A percentile compares a stretch with the other conserved stretches of the same genome.
These are phyloP conservation scores for Aspergillus ruber DNA, from an alignment of 2,329 filamentous ascomycete genomes.

Conservation along the genomic window DNA sequence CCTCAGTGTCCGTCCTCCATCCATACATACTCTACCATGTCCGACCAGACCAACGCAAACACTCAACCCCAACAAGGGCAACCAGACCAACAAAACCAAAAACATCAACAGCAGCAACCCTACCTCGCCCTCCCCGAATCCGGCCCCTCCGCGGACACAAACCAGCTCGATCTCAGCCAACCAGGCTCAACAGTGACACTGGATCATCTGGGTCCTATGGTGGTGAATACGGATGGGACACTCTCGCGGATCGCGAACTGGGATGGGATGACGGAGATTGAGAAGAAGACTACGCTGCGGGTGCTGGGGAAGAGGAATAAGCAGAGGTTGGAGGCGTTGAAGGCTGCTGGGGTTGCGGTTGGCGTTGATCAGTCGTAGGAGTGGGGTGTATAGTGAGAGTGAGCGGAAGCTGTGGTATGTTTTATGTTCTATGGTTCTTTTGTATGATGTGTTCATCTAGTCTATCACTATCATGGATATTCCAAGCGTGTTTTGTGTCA, in stretches of 20 bases:
- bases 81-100: slow-evolving; percentile 6
- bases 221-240: slow-evolving; percentile 67
- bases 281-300: slow-evolving; percentile 60
- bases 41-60: slow-evolving; percentile 4
- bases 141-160: slow-evolving; percentile 64
- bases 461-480: not conserved
- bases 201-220: slow-evolving; percentile 64
- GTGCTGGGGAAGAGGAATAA: slow-evolving; percentile 65
- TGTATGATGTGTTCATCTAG: not conserved
- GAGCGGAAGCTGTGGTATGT: no score
- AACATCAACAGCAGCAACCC: slow-evolving; percentile 11
- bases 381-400: not conserved
- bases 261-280: slow-evolving; percentile 62
- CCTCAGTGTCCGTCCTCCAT: slow-evolving; percentile 19
- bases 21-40: slow-evolving; percentile 6
- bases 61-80: slow-evolving; percentile 7
- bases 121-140: slow-evolving; percentile 68
- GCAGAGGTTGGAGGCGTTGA: slow-evolving; percentile 52
- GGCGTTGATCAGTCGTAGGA: not conserved
- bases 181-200: slow-evolving; percentile 47
- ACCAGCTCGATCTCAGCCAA: slow-evolving; percentile 66
- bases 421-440: not conserved
- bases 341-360: slow-evolving; percentile 24
- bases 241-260: slow-evolving; percentile 67
- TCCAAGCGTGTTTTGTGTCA: not conserved